phyloP scores from a whole-genome alignment of 2,329 filamentous ascomycete species.

The Talaromyces sp. region DNA sequence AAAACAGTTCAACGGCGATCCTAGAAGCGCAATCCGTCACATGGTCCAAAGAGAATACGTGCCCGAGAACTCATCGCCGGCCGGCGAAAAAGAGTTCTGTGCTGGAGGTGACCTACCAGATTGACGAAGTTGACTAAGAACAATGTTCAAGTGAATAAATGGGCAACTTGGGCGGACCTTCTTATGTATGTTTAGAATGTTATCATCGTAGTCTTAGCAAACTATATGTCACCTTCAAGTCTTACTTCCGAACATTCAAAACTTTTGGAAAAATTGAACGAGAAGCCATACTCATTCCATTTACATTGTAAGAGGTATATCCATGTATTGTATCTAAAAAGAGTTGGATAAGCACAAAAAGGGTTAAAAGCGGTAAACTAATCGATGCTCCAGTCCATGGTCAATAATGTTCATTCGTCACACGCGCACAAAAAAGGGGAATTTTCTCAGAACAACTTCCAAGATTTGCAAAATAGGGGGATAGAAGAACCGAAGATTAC shows the following conservation, averaged over 20 bases:
- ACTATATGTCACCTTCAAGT: neutral
- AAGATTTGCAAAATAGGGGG: neutral
- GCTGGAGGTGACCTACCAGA: neutral
- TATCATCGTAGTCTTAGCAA: neutral
- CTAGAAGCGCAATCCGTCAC: neutral
- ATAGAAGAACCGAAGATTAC: neutral
- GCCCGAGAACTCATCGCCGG: too few relatives aligned
- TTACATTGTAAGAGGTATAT: slow-evolving; percentile 8
- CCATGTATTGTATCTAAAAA: slow-evolving; percentile 14
- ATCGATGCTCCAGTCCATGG: slow-evolving; percentile 8
- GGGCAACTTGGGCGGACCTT: neutral
- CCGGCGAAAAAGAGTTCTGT: neutral
- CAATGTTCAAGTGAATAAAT: neutral
- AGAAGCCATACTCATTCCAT: neutral
- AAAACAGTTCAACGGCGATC: neutral
- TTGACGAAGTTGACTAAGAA: neutral
- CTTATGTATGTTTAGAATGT: neutral
- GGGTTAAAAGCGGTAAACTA: neutral
- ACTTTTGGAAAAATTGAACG: neutral
- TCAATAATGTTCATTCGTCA: slow-evolving; percentile 11
- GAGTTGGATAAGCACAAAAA: neutral
- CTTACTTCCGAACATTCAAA: neutral
- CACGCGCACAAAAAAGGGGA: neutral
- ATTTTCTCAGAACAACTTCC: neutral
- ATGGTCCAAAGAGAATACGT: neutral